Conservation (phyloP, 495 filamentous ascomycete species). For the Aspergillus ellipticus region DNA sequence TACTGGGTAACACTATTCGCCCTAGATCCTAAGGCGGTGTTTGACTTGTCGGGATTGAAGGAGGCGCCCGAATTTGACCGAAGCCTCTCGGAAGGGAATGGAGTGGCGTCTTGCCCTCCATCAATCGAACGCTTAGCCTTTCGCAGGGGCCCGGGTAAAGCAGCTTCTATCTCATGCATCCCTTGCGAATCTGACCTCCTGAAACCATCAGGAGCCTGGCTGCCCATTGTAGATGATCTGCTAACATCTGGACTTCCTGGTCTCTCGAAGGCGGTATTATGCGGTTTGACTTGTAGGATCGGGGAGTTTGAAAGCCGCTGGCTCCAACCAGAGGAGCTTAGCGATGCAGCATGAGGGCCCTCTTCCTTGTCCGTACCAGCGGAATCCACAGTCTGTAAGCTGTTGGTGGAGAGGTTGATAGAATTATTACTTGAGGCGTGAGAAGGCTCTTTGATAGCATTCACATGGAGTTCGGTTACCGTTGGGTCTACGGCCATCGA, state of each 20-base stretch:
- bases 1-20: constrained; percentile 22
- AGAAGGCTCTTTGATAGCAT: constrained; percentile 47
- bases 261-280: constrained; percentile 26
- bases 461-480: constrained; percentile 55
- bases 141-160: constrained; percentile 17
- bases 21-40: constrained; percentile 27
- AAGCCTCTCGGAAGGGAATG: constrained; percentile 20
- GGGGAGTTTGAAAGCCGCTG: constrained; percentile 35
- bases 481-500: constrained; percentile 35
- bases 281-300: constrained; percentile 26
- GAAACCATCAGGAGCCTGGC: constrained; percentile 21
- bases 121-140: constrained; percentile 29
- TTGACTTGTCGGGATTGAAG: constrained; percentile 34
- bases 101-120: constrained; percentile 15
- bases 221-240: constrained; percentile 17
- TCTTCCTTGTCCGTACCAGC: constrained; percentile 32
- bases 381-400: constrained; percentile 27
- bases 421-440: constrained; percentile 36
- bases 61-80: constrained; percentile 38
- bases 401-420: constrained; percentile 26
- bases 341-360: constrained; percentile 21
- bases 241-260: constrained; percentile 13
- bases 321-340: constrained; percentile 30
- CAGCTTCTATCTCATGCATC: constrained; percentile 22
- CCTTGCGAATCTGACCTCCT: constrained; percentile 29